Conservation (phyloP, 148 eudicot genomes). For the Fagopyrum esculentum region DNA sequence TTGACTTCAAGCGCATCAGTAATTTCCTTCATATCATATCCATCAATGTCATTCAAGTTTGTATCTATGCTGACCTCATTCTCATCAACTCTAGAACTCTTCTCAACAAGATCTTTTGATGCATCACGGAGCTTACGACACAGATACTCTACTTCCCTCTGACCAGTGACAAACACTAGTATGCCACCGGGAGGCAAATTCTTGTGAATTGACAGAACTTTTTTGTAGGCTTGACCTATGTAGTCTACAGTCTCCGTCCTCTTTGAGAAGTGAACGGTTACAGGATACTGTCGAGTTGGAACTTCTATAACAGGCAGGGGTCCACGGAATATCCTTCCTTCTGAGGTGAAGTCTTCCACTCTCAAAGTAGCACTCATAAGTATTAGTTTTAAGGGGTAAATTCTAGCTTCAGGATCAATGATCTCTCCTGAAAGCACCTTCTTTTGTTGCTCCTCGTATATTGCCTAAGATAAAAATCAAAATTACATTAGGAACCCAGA, state of each 20-base stretch:
- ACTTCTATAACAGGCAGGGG: slow-evolving; percentile 68
- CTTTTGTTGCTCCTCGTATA: slow-evolving; percentile 47
- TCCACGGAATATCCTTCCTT: slow-evolving; percentile 40
- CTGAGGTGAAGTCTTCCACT: slow-evolving; percentile 74
- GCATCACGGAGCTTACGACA: slow-evolving; percentile 67
- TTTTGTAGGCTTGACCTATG: slow-evolving; percentile 81
- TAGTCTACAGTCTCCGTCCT: slow-evolving; percentile 70
- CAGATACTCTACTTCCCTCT: slow-evolving; percentile 76
- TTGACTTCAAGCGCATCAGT: slow-evolving; percentile 62
- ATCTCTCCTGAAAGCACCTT: slow-evolving; percentile 38
- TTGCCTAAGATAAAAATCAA: slow-evolving; percentile 24
- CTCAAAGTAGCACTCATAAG: slow-evolving; percentile 95
- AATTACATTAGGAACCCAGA: not conserved
- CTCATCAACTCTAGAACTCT: slow-evolving; percentile 15
- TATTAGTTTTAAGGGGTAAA: slow-evolving; percentile 30
- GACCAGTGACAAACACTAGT: slow-evolving; percentile 91
- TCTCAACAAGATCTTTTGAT: slow-evolving; percentile 39
- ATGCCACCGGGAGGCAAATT: slow-evolving; percentile 85
- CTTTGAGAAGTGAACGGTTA: slow-evolving; percentile 61
- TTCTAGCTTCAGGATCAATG: not conserved
- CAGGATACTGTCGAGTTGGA: slow-evolving; percentile 54
- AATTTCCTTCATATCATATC: slow-evolving; percentile 38
- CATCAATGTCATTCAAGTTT: slow-evolving; percentile 18
- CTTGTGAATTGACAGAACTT: slow-evolving; percentile 81
- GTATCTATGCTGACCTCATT: slow-evolving; percentile 20